phyloP scores from a whole-genome alignment of 768 basidiomycete genomes.

The Phanerochaete carnosa region DNA sequence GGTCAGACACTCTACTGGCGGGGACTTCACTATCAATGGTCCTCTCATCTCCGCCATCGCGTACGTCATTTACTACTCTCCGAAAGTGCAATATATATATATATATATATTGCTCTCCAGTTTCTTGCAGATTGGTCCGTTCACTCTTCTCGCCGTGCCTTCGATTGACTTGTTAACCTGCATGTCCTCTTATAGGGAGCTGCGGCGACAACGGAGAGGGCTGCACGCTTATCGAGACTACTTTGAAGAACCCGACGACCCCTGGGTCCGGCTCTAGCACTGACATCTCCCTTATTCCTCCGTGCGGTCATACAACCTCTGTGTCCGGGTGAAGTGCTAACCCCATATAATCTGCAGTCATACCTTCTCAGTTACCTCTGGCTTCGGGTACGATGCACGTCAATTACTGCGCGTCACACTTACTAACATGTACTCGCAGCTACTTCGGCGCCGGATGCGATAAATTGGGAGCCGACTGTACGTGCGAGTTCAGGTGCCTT shows the following conservation, averaged over 20 bases:
- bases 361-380: constrained; percentile 36
- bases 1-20: constrained; percentile 35
- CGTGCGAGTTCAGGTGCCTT: constrained; percentile 10
- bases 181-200: constrained; percentile 17
- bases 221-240: constrained; percentile 37
- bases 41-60: constrained; percentile 36
- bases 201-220: constrained; percentile 39
- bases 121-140: constrained; percentile 2
- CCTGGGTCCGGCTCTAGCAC: constrained; percentile 32
- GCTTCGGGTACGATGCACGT: constrained; percentile 33
- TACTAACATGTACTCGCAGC: constrained; percentile 17
- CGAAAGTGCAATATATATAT: not conserved
- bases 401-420: not conserved
- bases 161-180: not conserved
- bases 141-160: no score
- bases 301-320: constrained; percentile 26
- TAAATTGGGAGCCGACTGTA: constrained; percentile 41
- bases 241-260: constrained; percentile 30
- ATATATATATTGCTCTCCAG: not conserved
- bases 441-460: constrained; percentile 41
- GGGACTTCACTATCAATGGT: constrained; percentile 32
- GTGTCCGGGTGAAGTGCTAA: not conserved
- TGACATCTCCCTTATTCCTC: constrained; percentile 38
- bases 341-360: constrained; percentile 23
- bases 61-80: constrained; percentile 24